Evolutionary conservation across 1,284 basidiomycete genomes (phyloP), one percentile per base, ranked within the genome.

Genomic region (Cutaneotrichosporon mucoides): DNA sequence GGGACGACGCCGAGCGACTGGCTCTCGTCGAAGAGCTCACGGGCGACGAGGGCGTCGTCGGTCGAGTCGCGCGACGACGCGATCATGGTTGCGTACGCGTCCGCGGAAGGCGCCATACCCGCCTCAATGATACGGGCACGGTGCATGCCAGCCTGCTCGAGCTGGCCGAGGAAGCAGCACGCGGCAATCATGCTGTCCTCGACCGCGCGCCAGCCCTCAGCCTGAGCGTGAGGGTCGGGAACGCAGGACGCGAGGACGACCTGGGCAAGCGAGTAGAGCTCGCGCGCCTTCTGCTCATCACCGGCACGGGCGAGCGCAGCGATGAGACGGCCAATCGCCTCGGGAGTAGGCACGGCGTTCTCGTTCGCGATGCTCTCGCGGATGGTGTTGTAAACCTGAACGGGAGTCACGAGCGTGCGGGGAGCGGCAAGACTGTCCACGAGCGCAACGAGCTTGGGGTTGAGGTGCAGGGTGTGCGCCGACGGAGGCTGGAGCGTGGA

Each of bases 151-250:
- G 92, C 92, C 33, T 85, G 82, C 55, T 90, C 86, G 57, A 90
- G 79, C 57, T 89, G 84, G 1, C 90, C 92, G 3, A 86, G 83
- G 68, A 92, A 88, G 0, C 90, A 90, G 38, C 87, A 81, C 1
- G 87, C 90, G 57, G 90, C 84, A 61, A 96, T 83, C 92, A 96
- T 96, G 60, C 84, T 81, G 76, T 94, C 88, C 77, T 97, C 93
- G 54, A 96, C 79, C 37, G 79, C 71, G 73, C 86, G 84, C 93
- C 93, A 96, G 3, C 83, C 82, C 12, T 81, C 59, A 13, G 75
- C 60, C 61, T 80, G 81, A 58, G 72, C 73, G 2, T 67, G 59
- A 7, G 69, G 64, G 35, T 73, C 65, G 42, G 65, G 62, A 62
- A 66, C 59, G 59, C 53, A 69, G 24, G 71, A 73, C 4, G 79